phyloP scores from a whole-genome alignment of 139 green algal genomes.

The Picochlorum sp. region DNA sequence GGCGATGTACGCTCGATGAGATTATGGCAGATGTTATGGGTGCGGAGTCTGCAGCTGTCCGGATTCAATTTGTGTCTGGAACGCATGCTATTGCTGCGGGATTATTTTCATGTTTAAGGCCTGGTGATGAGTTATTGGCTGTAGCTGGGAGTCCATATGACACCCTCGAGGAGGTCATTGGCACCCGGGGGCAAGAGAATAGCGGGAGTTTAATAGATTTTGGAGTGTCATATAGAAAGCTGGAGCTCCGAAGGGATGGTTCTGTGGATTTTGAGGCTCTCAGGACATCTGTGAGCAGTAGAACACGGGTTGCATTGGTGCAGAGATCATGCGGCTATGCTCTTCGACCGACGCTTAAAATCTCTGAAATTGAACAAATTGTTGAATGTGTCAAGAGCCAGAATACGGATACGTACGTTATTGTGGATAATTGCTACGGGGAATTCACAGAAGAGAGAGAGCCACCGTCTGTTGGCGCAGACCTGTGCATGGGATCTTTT shows the following conservation, averaged over 20 bases:
- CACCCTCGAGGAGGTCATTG: slow-evolving; percentile 95
- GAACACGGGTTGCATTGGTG: slow-evolving; percentile 66
- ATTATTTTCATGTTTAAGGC: slow-evolving; percentile 76
- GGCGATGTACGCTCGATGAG: slow-evolving; percentile 71
- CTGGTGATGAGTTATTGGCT: slow-evolving; percentile 82
- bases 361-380: slow-evolving; percentile 60
- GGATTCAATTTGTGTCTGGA: slow-evolving; percentile 80
- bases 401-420: slow-evolving; percentile 56
- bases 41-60: slow-evolving; percentile 75
- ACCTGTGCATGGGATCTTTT: slow-evolving; percentile 85
- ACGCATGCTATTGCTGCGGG: slow-evolving; percentile 86
- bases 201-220: slow-evolving; percentile 76
- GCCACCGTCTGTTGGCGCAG: slow-evolving; percentile 76
- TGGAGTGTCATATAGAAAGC: slow-evolving; percentile 74
- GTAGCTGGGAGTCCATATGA: slow-evolving; percentile 87
- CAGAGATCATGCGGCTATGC: slow-evolving; percentile 94
- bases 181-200: slow-evolving; percentile 54
- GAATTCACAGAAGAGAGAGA: slow-evolving; percentile 88
- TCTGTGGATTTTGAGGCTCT: slow-evolving; percentile 68
- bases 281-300: slow-evolving; percentile 40
- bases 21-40: slow-evolving; percentile 81
- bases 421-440: slow-evolving; percentile 98
- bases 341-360: slow-evolving; percentile 68
- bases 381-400: slow-evolving; percentile 49
- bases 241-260: slow-evolving; percentile 44